A percentile compares a stretch with the other conserved stretches of the same genome.
These are phyloP conservation scores for Diaporthe amygdali DNA, from an alignment of 2,329 filamentous ascomycete genomes.

Conservation along the genomic window DNA sequence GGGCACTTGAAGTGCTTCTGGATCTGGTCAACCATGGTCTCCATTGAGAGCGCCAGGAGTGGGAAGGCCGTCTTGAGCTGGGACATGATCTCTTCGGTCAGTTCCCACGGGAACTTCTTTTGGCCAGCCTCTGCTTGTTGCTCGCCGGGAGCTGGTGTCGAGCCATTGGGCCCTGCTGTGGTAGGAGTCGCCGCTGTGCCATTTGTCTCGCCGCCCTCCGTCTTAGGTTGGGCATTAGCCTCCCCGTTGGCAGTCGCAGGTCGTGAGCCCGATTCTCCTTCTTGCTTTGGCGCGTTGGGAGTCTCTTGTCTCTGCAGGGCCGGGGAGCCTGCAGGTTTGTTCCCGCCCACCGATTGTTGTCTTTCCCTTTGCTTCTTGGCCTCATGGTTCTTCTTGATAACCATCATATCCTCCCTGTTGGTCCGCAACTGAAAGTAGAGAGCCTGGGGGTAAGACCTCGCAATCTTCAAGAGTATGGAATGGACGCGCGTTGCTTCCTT, in stretches of 20 bases:
- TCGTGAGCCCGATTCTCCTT: slow-evolving; percentile 43
- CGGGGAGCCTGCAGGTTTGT: slow-evolving; percentile 52
- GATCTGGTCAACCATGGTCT: slow-evolving; percentile 99
- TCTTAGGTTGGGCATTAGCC: slow-evolving; percentile 47
- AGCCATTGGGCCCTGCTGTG: slow-evolving; percentile 25
- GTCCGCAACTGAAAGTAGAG: slow-evolving; percentile 96
- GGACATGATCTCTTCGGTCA: slow-evolving; percentile 94
- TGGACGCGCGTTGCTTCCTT: slow-evolving; percentile 90
- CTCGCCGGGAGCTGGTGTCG: slow-evolving; percentile 23
- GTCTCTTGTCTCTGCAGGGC: slow-evolving; percentile 60
- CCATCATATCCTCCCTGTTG: slow-evolving; percentile 89
- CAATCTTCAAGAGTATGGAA: slow-evolving; percentile 87
- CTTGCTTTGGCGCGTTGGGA: slow-evolving; percentile 37
- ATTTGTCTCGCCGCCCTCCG: slow-evolving; percentile 46
- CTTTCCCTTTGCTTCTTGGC: slow-evolving; percentile 66
- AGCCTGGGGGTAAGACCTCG: slow-evolving; percentile 93
- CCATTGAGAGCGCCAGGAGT: slow-evolving; percentile 94
- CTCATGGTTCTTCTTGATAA: slow-evolving; percentile 89
- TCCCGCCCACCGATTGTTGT: slow-evolving; percentile 49
- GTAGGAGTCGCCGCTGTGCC: slow-evolving; percentile 20
- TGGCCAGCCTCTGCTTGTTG: slow-evolving; percentile 42
- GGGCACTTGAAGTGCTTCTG: slow-evolving; percentile 99
- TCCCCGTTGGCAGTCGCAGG: slow-evolving; percentile 58
- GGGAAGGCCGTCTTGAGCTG: slow-evolving; percentile 97
- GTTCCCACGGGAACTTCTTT: slow-evolving; percentile 91